These are phyloP conservation scores for Petunia hybrid DNA, from an alignment of 305 asterid genomes.

Conservation along the genomic window DNA sequence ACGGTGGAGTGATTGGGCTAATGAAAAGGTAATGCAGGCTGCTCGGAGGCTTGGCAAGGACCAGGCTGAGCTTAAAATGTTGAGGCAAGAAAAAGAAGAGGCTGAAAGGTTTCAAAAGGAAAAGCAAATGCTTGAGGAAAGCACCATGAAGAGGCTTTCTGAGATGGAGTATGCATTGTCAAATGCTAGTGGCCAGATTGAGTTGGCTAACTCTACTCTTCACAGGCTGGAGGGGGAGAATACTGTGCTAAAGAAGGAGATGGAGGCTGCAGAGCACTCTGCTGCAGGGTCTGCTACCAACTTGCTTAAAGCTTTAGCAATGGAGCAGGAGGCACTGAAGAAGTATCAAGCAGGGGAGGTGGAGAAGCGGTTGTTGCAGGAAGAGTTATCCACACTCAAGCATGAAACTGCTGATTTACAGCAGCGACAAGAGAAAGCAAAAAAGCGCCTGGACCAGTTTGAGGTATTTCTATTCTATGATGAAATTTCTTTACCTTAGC, in stretches of 20 bases:
- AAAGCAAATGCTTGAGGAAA: slow-evolving; percentile 63
- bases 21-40: slow-evolving; percentile 75
- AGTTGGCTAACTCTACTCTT: slow-evolving; percentile 47
- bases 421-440: slow-evolving; percentile 50
- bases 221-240: slow-evolving; percentile 59
- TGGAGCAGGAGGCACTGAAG: slow-evolving; percentile 65
- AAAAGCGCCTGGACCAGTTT: slow-evolving; percentile 53
- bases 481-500: neutral
- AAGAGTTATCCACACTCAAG: slow-evolving; percentile 50
- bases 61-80: slow-evolving; percentile 62
- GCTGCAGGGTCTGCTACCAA: slow-evolving; percentile 40
- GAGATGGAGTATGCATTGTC: slow-evolving; percentile 69
- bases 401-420: slow-evolving; percentile 42
- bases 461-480: slow-evolving; percentile 56
- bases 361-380: slow-evolving; percentile 52
- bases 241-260: slow-evolving; percentile 43
- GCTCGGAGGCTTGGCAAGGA: slow-evolving; percentile 71
- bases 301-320: slow-evolving; percentile 50
- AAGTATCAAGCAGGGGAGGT: slow-evolving; percentile 51
- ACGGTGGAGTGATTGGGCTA: slow-evolving; percentile 76
- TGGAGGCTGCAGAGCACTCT: slow-evolving; percentile 52
- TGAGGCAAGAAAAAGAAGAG: slow-evolving; percentile 75
- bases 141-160: slow-evolving; percentile 52
- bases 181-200: slow-evolving; percentile 54
- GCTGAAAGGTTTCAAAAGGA: slow-evolving; percentile 60